phyloP scores from a whole-genome alignment of 208 protist species.

The Leishmania amazonensis region DNA sequence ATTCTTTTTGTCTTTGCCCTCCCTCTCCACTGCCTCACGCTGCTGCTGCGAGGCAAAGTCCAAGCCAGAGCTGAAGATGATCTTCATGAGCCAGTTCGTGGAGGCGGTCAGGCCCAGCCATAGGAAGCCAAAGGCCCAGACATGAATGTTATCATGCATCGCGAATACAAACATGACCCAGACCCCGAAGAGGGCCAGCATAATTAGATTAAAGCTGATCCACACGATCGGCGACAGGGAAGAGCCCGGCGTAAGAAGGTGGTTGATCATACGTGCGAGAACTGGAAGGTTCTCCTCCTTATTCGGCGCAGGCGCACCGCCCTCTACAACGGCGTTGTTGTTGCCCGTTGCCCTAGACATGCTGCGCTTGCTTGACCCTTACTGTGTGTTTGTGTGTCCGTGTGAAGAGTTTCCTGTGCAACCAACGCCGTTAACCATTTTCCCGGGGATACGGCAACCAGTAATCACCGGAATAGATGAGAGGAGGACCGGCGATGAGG shows the following conservation, averaged over 20 bases:
- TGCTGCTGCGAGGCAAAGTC: slow-evolving; percentile 55
- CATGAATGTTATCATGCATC: slow-evolving; percentile 80
- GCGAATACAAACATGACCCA: slow-evolving; percentile 80
- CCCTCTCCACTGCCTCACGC: slow-evolving; percentile 23
- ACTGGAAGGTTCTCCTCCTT: slow-evolving; percentile 55
- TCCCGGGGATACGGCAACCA: background rate
- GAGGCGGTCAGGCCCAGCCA: slow-evolving; percentile 70
- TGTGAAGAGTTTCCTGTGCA: background rate
- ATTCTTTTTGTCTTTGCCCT: slow-evolving; percentile 33
- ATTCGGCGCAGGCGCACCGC: background rate
- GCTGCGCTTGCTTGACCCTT: background rate
- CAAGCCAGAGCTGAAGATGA: slow-evolving; percentile 67
- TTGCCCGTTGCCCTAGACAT: background rate
- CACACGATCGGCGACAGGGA: slow-evolving; percentile 80
- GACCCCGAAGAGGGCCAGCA: slow-evolving; percentile 61
- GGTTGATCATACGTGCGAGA: slow-evolving; percentile 74
- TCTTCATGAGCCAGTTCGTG: slow-evolving; percentile 91
- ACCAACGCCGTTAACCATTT: too few species aligned
- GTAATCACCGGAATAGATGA: background rate
- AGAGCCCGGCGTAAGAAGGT: slow-evolving; percentile 88
- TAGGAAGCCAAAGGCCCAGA: slow-evolving; percentile 91
- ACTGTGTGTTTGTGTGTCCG: background rate
- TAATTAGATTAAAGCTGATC: slow-evolving; percentile 85
- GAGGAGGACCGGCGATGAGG: background rate
- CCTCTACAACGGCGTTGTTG: background rate